Evolutionary conservation across 2,329 filamentous ascomycete genomes (phyloP).

Genomic region (Talaromyces sp.): DNA sequence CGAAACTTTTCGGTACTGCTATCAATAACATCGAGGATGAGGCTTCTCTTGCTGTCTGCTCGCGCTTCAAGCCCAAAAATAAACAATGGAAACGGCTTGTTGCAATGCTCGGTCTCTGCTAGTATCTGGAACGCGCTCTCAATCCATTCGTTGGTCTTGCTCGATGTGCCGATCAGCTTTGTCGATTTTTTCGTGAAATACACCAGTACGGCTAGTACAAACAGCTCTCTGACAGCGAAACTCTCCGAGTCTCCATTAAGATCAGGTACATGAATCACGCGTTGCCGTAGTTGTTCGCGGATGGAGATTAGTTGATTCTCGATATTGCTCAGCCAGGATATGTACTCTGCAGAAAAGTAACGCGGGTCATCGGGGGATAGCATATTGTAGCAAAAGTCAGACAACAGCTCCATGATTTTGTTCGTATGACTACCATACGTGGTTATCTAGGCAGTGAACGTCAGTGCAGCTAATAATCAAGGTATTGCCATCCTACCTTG

Average conservation of each 20-base stretch:
- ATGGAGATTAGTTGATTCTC: not conserved
- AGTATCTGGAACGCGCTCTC: not conserved
- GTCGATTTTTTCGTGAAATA: not conserved
- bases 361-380: not conserved
- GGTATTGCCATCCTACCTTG: not conserved
- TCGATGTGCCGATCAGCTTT: not conserved
- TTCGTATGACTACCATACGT: not conserved
- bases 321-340: not conserved
- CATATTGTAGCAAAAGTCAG: not conserved
- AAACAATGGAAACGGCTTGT: conserved; percentile 6
- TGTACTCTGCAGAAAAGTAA: not conserved
- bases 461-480: not conserved
- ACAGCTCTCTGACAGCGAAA: not conserved
- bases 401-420: not conserved
- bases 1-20: not conserved
- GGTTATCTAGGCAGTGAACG: not conserved
- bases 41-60: not conserved
- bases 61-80: conserved; percentile 2
- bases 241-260: not conserved
- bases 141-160: not conserved
- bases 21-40: conserved; percentile 3
- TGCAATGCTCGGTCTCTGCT: not conserved
- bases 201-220: not conserved
- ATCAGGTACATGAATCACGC: not conserved
- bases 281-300: not conserved